These are phyloP conservation scores for Sclerospora graminicola DNA, from an alignment of 352 stramenopile genomes.

Conservation along the genomic window DNA sequence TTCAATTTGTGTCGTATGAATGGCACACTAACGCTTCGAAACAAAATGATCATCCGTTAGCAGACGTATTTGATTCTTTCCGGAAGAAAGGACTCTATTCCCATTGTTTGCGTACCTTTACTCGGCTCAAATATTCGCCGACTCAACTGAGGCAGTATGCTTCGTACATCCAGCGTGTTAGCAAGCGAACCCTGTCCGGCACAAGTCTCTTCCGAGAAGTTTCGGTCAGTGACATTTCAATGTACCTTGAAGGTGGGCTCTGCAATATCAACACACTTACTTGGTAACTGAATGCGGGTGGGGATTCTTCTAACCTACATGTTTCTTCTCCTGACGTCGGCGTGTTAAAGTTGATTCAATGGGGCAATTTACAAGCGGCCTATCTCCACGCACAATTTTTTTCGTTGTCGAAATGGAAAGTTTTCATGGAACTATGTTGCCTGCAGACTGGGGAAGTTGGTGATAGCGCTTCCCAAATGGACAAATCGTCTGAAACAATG, in stretches of 20 bases:
- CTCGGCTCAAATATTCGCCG: constrained; percentile 42
- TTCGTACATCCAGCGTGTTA: constrained; percentile 12
- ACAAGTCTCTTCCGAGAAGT: constrained; percentile 9
- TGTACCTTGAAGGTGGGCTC: constrained; percentile 22
- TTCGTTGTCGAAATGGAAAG: constrained; percentile 43
- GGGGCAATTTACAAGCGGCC: constrained; percentile 41
- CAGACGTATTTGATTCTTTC: constrained; percentile 45
- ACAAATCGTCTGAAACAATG: constrained; percentile 2
- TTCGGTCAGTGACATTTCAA: constrained; percentile 9
- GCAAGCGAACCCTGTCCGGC: constrained; percentile 2
- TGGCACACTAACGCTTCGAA: constrained; percentile 40
- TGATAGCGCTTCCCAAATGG: constrained; percentile 1
- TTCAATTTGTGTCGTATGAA: constrained; percentile 50
- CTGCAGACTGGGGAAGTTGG: constrained; percentile 22
- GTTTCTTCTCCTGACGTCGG: constrained; percentile 19
- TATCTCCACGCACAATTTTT: constrained; percentile 47
- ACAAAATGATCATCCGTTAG: constrained; percentile 26
- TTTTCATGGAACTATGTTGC: constrained; percentile 64
- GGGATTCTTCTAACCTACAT: constrained; percentile 12
- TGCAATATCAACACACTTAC: constrained; percentile 17
- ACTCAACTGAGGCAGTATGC: constrained; percentile 16
- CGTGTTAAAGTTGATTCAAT: constrained; percentile 32
- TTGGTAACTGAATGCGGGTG: constrained; percentile 24
- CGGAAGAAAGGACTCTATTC: constrained; percentile 50
- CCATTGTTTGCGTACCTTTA: constrained; percentile 60